Evolutionary conservation across 225 moss, liverwort and hornwort genomes (phyloP), one percentile per base, ranked within the genome.

Genomic region (Pseudoscleropodium purum): DNA sequence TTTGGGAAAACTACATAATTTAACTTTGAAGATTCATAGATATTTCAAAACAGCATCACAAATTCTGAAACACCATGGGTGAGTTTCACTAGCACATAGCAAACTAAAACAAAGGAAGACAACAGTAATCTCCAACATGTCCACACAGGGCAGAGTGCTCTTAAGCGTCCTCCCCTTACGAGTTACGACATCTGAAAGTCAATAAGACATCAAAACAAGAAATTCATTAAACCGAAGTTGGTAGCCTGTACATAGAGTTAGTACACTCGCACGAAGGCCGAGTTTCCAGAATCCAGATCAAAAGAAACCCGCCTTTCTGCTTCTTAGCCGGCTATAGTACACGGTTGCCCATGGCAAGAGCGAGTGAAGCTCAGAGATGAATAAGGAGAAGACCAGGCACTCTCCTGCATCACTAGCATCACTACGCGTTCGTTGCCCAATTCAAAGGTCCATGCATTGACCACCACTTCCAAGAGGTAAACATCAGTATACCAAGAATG

Each of bases 271-370:
- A 49, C 67, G 13, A 52, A 67, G 81, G 75, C 88, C 30, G 41
- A 75, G 85, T 52, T 88, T 47, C 47, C 47, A 47, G 47, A 47
- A 47, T 47, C 41, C 67, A 85, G 75, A 66, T 69, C 39, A 66
- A 45, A 30, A 51, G 54, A 33, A 76, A 52, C 72, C 41, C 75
- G 52, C 67, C 81, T 37, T 79, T 83, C 63, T 78, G 72, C 89
- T 72, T 52, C 86, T 45, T 30, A 73, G 64, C 72, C 39, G 68
- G 78, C 83, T 77, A 91, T 89, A 75, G 86, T 91, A 91, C 91
- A 91, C 83, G 56, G 49, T 33, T 49, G 87, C 65, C 77, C 79
- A 84, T 45, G 68, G 56, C 64, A 45, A 61, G 75, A 74, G 81
- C 68, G 45, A 45, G 54, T 15, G 64, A 15, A 78, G 74, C 77